Base-by-base conservation (phyloP, 2,329 filamentous ascomycete species). In the Colletotrichum sp. region DNA sequence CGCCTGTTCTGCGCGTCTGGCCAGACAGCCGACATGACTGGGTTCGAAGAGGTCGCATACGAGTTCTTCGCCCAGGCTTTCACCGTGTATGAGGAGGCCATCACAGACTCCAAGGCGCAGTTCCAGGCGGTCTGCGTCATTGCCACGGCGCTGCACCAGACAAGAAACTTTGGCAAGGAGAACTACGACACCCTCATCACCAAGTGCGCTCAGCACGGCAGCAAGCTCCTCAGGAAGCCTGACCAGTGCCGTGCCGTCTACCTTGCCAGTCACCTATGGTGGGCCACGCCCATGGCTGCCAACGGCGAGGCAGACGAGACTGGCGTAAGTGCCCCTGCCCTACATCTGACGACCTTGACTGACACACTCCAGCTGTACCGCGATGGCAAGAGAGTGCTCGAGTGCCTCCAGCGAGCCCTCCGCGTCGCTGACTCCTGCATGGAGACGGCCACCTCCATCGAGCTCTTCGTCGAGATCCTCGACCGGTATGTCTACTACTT, bases 401-500 rank as follows among this genome's bases (percentile, higher is more conserved):
- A 99, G 85, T 99, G 97, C 82, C 90, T 99, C 64, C 97, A 99
- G 85, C 94, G 97, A 72, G 97, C 97, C 13, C 92, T 99, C 12
- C 94, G 98, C 44, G 98, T 99, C 32, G 98, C 97, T 4, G 97
- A 99, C 85, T 98, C 97, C 8, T 99, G 97, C 87, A 99, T 99
- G 97, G 98, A 99, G 85, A 97, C 96, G 9, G 95, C 96, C 8
- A 96, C 98, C 6, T 98, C 96, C 4, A 97, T 99, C 63, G 98
- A 99, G 86, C 90, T 99, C 65, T 99, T 99, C 86, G 96, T 99
- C 73, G 97, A 99, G 87, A 99, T 99, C 78, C 88, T 99, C 72
- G 98, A 99, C 85, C 93, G 97, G 85, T 99, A 99, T 84, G 96
- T 99, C 69, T 99, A 99, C 86, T 99, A 99, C 88, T 99, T 98